Evolutionary conservation across 345 rosid species (phyloP), one percentile per base, ranked within the genome.

Genomic region (Leavenworthia alabamica): DNA sequence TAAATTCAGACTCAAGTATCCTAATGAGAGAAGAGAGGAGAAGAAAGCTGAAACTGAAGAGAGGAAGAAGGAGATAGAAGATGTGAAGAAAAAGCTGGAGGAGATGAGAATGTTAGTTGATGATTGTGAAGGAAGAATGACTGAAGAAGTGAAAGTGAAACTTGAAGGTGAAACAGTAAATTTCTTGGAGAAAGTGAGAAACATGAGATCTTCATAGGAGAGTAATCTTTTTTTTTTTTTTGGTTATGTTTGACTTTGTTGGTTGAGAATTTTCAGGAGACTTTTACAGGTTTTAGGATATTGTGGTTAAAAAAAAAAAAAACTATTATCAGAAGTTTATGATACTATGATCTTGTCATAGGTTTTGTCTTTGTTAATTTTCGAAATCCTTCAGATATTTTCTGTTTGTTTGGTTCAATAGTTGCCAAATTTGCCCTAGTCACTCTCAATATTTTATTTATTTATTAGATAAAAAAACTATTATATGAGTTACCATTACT

Each of bases 51-150:
- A 55, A 44, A 66, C 17, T 52, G 72, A 51, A 12, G 62, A 22
- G 49, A 26, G 44, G 0, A 39, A 49, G 36, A 70, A 72, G 60
- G 66, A 56, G 17, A 45, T 74, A 63, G 66, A 50, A 10, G 48
- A 62, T 15, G 50, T 81, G 36, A 78, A 68, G 72, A 71, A 68
- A 51, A 81, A 69, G 72, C 76, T 81, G 16, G 69, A 72, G 62
- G 54, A 27, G 63, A 66, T 78, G 79, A 42, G 36, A 39, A 40
- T 72, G 42, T 68, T 81, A 62, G 35, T 81, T 42, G 73, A 61
- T 54, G 66, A 7, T 17, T 69, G 71, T 20, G 71, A 13, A 28
- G 83, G 74, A 20, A 47, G 70, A 41, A 67, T 81, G 58, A 70
- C 69, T 6, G 65, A 48, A 7, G 67, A 57, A 43, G 37, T 69